These are phyloP conservation scores for Ophiobolus disseminans DNA, from an alignment of 2,329 filamentous ascomycete species.

Conservation along the genomic window DNA sequence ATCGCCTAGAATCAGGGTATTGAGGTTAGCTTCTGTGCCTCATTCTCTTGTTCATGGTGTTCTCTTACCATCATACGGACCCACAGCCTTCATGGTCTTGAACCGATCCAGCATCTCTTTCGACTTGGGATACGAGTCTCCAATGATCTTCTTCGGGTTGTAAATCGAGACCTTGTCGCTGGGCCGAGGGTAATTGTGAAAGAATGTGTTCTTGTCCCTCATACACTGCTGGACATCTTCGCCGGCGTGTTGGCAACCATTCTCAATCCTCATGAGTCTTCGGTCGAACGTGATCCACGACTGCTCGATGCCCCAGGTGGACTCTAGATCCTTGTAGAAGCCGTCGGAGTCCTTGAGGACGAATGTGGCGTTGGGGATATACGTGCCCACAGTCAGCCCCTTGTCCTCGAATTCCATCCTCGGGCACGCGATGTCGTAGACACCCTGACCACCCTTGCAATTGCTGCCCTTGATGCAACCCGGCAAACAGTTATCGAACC, in stretches of 20 bases:
- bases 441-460: too few species aligned
- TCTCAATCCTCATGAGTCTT: slow-evolving; percentile 8
- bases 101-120: slow-evolving; percentile 11
- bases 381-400: too few species aligned
- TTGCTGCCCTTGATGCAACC: too few species aligned
- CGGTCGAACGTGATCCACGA: slow-evolving; percentile 8
- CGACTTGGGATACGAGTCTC: slow-evolving; percentile 9
- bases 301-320: slow-evolving; percentile 8
- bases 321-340: background rate
- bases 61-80: background rate
- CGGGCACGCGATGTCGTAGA: too few species aligned
- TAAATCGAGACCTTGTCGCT: slow-evolving; percentile 13
- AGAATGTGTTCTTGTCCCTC: slow-evolving; percentile 2
- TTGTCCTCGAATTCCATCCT: too few species aligned
- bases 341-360: too few species aligned
- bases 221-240: slow-evolving; percentile 10
- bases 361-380: too few species aligned
- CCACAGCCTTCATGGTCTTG: slow-evolving; percentile 1
- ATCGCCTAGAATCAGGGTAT: too few species aligned
- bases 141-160: slow-evolving; percentile 16
- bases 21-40: too few species aligned
- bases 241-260: slow-evolving; percentile 11
- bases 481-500: too few species aligned
- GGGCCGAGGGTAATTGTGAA: slow-evolving; percentile 10
- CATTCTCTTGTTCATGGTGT: too few species aligned